phyloP scores from a whole-genome alignment of 2,329 filamentous ascomycete species.

The Colletotrichum sidae region DNA sequence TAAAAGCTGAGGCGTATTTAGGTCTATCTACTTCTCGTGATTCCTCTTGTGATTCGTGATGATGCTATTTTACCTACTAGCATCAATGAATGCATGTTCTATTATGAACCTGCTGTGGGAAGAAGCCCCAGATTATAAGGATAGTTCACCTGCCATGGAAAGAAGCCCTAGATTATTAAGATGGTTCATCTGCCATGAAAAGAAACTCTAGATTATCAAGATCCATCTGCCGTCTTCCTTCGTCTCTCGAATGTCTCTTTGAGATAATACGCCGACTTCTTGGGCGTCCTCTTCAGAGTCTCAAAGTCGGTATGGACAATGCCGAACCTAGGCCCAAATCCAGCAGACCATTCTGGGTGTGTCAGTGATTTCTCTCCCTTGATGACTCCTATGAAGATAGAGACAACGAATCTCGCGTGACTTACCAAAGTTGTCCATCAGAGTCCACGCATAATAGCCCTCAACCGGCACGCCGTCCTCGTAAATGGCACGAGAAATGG shows the following conservation, averaged over 20 bases:
- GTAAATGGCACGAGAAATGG: conserved; percentile 42
- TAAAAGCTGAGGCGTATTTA: no score
- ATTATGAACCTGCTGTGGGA: no score
- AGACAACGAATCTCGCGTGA: not conserved
- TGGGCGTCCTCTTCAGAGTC: conserved; percentile 43
- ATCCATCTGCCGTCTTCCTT: not conserved
- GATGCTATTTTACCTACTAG: no score
- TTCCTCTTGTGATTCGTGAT: no score
- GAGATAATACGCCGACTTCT: conserved; percentile 39
- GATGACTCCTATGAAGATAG: no score
- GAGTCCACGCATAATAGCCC: conserved; percentile 50
- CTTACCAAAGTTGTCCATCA: conserved; percentile 51
- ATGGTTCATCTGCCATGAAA: no score
- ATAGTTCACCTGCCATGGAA: no score
- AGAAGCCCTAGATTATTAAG: no score
- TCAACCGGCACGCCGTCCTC: conserved; percentile 46
- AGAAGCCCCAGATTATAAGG: no score
- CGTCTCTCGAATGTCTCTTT: conserved; percentile 38
- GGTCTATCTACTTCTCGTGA: no score
- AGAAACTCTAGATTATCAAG: no score
- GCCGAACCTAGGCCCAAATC: conserved; percentile 44
- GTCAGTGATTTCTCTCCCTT: not conserved
- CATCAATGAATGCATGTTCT: no score
- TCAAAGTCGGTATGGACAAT: conserved; percentile 45
- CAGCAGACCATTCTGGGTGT: conserved; percentile 30